Percentiles rank a stretch among this genome's conserved stretches.
Conservation (phyloP, 352 stramenopile species). For the Globisporangium mamillatum region DNA sequence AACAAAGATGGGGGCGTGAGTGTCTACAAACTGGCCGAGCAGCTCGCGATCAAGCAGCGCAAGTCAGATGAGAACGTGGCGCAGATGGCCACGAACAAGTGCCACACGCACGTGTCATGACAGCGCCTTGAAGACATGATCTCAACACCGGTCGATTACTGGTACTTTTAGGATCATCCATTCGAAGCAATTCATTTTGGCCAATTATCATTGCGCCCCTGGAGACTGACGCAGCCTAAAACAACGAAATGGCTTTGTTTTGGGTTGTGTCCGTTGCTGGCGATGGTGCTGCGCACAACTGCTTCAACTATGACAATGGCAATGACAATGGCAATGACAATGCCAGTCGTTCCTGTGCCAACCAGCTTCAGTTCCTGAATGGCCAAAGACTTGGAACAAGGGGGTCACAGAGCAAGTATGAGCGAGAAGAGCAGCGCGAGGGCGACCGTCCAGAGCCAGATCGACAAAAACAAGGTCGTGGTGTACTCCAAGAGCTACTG, state of each 20-base stretch:
- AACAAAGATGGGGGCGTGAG: conserved; percentile 23
- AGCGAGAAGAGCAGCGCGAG: not conserved
- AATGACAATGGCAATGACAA: too few relatives aligned
- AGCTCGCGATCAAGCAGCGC: conserved; percentile 23
- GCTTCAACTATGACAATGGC: too few relatives aligned
- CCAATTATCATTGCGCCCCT: too few relatives aligned
- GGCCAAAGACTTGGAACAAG: not conserved
- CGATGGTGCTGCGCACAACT: not conserved
- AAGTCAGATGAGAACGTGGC: conserved; percentile 32
- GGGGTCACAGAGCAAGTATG: not conserved
- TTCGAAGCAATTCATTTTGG: too few relatives aligned
- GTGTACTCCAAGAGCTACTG: conserved; percentile 96
- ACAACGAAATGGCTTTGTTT: not conserved
- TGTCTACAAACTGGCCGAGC: conserved; percentile 25
- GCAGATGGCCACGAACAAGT: conserved; percentile 35
- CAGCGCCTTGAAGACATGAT: conserved; percentile 30
- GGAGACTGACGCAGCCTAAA: not conserved
- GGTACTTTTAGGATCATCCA: too few relatives aligned
- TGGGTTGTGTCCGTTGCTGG: not conserved
- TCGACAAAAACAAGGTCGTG: conserved; percentile 18
- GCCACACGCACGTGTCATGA: conserved; percentile 37
- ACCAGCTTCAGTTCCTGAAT: not conserved
- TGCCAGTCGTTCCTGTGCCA: not conserved
- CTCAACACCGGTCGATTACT: not conserved
- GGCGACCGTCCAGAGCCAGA: not conserved